A percentile compares a stretch with the other conserved stretches of the same genome.
Evolutionary conservation across 495 filamentous ascomycete genomes (phyloP).

Genomic region (Talaromyces ruber): DNA sequence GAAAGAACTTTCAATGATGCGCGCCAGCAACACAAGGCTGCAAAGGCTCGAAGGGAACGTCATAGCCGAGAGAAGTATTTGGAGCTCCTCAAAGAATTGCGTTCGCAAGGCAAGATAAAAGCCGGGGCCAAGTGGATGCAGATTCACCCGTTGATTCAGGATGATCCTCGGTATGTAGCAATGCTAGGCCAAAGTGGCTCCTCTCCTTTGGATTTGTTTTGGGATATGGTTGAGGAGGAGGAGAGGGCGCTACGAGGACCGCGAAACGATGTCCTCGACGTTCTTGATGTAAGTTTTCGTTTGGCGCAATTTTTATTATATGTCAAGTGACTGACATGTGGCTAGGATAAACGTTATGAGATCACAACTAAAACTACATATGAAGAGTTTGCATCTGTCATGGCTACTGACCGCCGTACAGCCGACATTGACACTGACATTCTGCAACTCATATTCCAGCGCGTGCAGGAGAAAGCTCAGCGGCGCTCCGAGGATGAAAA

Average conservation of each 20-base stretch:
- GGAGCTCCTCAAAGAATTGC: conserved; percentile 64
- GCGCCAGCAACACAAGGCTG: conserved; percentile 75
- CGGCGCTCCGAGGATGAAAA: conserved; percentile 78
- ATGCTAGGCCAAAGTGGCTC: conserved; percentile 86
- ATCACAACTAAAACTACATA: conserved; percentile 78
- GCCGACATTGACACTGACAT: conserved; percentile 71
- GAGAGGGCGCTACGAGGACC: conserved; percentile 72
- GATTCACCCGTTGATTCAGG: conserved; percentile 65
- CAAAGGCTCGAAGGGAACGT: conserved; percentile 70
- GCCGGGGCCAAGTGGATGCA: conserved; percentile 86
- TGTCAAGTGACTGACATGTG: not conserved
- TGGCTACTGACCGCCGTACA: conserved; percentile 78
- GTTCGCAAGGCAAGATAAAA: conserved; percentile 73
- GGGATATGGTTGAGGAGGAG: conserved; percentile 94
- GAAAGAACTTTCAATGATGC: conserved; percentile 86
- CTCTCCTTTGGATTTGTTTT: conserved; percentile 87
- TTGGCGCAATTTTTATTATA: not conserved
- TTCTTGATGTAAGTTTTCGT: conserved; percentile 65
- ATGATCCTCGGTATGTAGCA: conserved; percentile 75
- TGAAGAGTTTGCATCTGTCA: conserved; percentile 70
- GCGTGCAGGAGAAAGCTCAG: conserved; percentile 73
- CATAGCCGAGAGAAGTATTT: conserved; percentile 76
- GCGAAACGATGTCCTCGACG: conserved; percentile 80
- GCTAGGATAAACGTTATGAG: conserved; percentile 81
- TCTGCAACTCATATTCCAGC: conserved; percentile 69